Percentiles rank a stretch among this genome's conserved stretches.
phyloP scores from a whole-genome alignment of 164 flowering plant genomes.

The Sextonia rubra region DNA sequence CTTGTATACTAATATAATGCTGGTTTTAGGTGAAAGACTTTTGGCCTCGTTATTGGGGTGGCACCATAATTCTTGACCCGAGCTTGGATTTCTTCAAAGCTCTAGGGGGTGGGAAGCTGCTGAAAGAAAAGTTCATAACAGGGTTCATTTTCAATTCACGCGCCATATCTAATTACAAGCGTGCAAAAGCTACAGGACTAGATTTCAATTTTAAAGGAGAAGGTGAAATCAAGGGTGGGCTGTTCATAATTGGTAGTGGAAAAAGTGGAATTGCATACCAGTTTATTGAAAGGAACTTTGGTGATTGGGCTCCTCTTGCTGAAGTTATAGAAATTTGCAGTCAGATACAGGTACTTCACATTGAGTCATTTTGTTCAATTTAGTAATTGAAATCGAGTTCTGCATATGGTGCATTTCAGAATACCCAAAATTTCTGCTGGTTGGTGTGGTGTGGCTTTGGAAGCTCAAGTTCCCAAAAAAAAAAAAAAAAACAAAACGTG shows the following conservation, averaged over 20 bases:
- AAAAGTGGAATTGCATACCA: constrained; percentile 73
- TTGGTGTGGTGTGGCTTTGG: not conserved
- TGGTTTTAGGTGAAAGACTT: constrained; percentile 58
- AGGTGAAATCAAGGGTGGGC: constrained; percentile 78
- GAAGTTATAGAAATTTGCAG: constrained; percentile 62
- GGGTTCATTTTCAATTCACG: constrained; percentile 68
- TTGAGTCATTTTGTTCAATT: not conserved
- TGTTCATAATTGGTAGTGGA: constrained; percentile 60
- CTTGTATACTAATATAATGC: not conserved
- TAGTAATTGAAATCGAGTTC: not conserved
- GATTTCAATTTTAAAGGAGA: constrained; percentile 57
- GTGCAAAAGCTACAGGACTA: constrained; percentile 60
- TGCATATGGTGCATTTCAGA: not conserved
- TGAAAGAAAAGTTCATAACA: constrained; percentile 65
- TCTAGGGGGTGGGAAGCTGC: constrained; percentile 70
- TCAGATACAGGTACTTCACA: constrained; percentile 38
- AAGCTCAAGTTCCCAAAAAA: not conserved
- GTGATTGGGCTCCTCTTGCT: constrained; percentile 70
- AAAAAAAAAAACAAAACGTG: too few species aligned
- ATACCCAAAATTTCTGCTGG: not conserved
- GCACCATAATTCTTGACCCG: constrained; percentile 46
- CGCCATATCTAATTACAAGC: constrained; percentile 66
- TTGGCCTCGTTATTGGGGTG: constrained; percentile 91
- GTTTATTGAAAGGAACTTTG: constrained; percentile 78
- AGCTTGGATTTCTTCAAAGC: constrained; percentile 64